These are phyloP conservation scores for Aureobasidium sp. DNA, from an alignment of 2,329 filamentous ascomycete genomes.

Conservation along the genomic window DNA sequence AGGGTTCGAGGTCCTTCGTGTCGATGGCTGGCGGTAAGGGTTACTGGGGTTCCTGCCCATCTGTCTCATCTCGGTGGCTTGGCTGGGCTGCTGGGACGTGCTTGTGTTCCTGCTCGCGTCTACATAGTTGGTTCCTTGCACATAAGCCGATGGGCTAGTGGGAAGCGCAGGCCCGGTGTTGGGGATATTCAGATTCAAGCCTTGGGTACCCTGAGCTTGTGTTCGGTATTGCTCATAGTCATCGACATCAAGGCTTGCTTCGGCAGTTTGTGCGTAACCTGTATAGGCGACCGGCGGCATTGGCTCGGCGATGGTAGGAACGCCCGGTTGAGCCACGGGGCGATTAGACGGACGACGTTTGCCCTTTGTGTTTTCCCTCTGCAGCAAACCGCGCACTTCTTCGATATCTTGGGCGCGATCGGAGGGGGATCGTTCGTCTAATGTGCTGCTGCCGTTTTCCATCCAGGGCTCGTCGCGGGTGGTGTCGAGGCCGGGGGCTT, in stretches of 20 bases:
- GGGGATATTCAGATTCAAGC: slow-evolving; percentile 8
- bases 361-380: slow-evolving; percentile 39
- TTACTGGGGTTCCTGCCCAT: slow-evolving; percentile 23
- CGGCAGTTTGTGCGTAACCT: slow-evolving; percentile 5
- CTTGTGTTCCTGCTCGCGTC: not conserved
- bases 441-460: slow-evolving; percentile 32
- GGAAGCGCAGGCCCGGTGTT: slow-evolving; percentile 9
- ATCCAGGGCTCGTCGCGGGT: slow-evolving; percentile 41
- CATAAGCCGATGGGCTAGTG: slow-evolving; percentile 14
- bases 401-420: slow-evolving; percentile 30
- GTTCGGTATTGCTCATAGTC: slow-evolving; percentile 14
- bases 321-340: slow-evolving; percentile 5
- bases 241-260: slow-evolving; percentile 12
- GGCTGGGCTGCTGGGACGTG: slow-evolving; percentile 11
- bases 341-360: slow-evolving; percentile 32
- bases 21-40: slow-evolving; percentile 19
- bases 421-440: slow-evolving; percentile 35
- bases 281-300: slow-evolving; percentile 11
- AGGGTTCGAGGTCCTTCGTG: not conserved
- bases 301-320: slow-evolving; percentile 16
- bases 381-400: slow-evolving; percentile 39
- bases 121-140: slow-evolving; percentile 10
- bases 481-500: slow-evolving; percentile 36
- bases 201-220: not conserved
- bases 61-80: slow-evolving; percentile 22